Evolutionary conservation across 2,329 filamentous ascomycete species (phyloP).

Genomic region (Trichoderma endophyticum): DNA sequence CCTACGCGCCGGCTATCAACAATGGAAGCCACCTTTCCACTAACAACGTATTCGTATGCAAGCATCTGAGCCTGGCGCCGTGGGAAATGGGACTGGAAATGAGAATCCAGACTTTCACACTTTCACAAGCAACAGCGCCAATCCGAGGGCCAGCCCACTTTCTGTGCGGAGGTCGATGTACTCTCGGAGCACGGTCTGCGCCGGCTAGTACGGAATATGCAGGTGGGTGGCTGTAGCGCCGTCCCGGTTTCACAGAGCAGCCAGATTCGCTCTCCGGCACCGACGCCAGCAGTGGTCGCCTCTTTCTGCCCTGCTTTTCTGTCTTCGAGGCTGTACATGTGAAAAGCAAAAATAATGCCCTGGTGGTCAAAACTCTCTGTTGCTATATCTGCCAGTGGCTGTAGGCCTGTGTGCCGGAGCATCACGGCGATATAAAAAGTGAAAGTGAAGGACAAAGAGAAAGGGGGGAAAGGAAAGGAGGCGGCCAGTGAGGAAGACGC

Average conservation of each 20-base stretch:
- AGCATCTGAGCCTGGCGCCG: not conserved
- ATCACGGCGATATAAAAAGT: not conserved
- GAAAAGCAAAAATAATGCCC: not conserved
- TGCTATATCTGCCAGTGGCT: not conserved
- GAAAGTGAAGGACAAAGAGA: not conserved
- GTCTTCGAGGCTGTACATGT: not conserved
- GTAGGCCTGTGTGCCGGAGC: not conserved
- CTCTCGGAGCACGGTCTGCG: slow-evolving; percentile 12
- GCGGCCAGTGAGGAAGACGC: not conserved
- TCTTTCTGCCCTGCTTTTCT: not conserved
- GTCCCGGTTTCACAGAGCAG: slow-evolving; percentile 10
- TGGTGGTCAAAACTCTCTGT: not conserved
- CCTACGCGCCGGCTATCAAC: not conserved
- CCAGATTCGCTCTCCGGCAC: slow-evolving; percentile 3
- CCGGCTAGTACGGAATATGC: slow-evolving; percentile 18
- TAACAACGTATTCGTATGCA: not conserved
- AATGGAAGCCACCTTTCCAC: not conserved
- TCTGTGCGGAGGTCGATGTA: slow-evolving; percentile 1
- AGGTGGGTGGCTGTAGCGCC: slow-evolving; percentile 12
- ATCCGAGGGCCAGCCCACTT: not conserved
- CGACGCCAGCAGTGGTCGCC: not conserved
- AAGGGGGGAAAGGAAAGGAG: not conserved
- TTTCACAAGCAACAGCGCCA: not conserved
- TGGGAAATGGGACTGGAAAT: not conserved
- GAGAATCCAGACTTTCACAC: not conserved